Conservation (phyloP, 1,284 basidiomycete species). For the Ceratobasidium sp. region DNA sequence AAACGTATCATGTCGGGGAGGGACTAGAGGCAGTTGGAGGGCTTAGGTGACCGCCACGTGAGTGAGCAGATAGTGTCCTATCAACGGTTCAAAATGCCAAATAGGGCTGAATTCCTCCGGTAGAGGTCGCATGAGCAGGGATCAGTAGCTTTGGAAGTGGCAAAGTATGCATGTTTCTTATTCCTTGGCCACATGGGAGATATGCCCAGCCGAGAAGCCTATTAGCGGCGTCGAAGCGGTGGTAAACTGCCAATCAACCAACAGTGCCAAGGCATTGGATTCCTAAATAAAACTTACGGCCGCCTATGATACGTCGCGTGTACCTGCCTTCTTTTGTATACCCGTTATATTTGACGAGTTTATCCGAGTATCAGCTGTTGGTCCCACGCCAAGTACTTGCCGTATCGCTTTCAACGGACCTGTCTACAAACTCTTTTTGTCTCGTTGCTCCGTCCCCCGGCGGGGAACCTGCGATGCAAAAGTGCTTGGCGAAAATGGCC, state of each 20-base stretch:
- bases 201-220: slow-evolving; percentile 9
- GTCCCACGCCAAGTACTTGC: not conserved
- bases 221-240: slow-evolving; percentile 2
- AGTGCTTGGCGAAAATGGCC: too few relatives aligned
- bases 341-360: not conserved
- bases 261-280: slow-evolving; percentile 11
- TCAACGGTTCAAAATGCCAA: not conserved
- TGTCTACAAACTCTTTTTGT: too few relatives aligned
- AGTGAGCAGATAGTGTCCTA: not conserved
- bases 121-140: not conserved
- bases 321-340: not conserved
- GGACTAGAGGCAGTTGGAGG: not conserved
- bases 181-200: not conserved
- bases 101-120: slow-evolving; percentile 9
- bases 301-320: not conserved
- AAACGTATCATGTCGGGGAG: not conserved
- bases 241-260: not conserved
- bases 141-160: not conserved
- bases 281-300: not conserved
- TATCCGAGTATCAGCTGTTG: not conserved
- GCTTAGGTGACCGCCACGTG: not conserved
- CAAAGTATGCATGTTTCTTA: slow-evolving; percentile 16
- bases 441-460: too few relatives aligned
- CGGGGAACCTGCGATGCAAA: too few relatives aligned
- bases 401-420: too few relatives aligned